phyloP scores from a whole-genome alignment of 331 rosid genomes.

The Stylosanthes scabra region DNA sequence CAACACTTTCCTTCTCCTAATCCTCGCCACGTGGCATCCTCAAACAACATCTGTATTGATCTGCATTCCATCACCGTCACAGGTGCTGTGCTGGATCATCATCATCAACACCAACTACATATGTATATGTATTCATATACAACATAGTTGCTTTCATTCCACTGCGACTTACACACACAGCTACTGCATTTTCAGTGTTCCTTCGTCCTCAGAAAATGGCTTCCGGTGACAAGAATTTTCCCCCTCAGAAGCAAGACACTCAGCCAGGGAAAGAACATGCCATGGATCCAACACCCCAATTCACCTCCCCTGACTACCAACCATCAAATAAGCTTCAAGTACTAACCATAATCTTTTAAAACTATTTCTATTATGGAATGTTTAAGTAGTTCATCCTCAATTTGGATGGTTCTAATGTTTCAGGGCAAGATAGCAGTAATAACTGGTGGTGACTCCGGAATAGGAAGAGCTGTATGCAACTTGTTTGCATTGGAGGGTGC shows the following conservation, averaged over 20 bases:
- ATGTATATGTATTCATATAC: no score
- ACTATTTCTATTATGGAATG: not conserved
- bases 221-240: conserved; percentile 52
- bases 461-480: conserved; percentile 75
- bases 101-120: conserved; percentile 14
- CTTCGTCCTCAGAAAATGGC: conserved; percentile 51
- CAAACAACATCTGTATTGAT: conserved; percentile 4
- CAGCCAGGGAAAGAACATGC: conserved; percentile 84
- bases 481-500: conserved; percentile 81
- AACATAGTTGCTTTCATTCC: not conserved
- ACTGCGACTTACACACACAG: conserved; percentile 3
- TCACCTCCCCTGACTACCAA: conserved; percentile 57
- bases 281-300: conserved; percentile 83
- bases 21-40: conserved; percentile 39
- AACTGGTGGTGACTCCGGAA: conserved; percentile 84
- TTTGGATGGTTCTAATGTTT: not conserved
- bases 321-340: conserved; percentile 84
- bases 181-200: not conserved
- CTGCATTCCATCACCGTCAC: not conserved
- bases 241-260: conserved; percentile 65
- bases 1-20: conserved; percentile 40
- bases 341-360: not conserved
- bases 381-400: not conserved
- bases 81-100: not conserved
- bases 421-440: conserved; percentile 82